These are phyloP conservation scores for Carpinus fangiana DNA, from an alignment of 306 rosid genomes.

Conservation along the genomic window DNA sequence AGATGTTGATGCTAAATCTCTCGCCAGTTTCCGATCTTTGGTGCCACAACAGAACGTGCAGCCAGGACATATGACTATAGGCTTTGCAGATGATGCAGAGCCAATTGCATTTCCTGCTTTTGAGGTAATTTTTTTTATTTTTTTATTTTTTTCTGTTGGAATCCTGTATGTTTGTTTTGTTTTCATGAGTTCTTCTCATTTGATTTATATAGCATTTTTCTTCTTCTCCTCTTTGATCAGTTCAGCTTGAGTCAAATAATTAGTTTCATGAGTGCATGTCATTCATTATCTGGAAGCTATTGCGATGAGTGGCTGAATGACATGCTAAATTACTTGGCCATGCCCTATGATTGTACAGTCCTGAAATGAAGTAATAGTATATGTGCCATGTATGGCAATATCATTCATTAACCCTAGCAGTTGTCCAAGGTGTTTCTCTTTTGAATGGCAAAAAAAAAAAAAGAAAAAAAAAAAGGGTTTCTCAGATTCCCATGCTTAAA, in stretches of 20 bases:
- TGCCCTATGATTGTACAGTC: background rate
- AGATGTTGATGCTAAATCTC: constrained; percentile 21
- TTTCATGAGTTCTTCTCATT: background rate
- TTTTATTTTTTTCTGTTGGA: constrained; percentile 13
- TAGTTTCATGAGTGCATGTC: too few species aligned
- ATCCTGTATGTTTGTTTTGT: background rate
- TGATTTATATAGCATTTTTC: background rate
- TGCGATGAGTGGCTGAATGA: background rate
- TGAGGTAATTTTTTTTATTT: constrained; percentile 51
- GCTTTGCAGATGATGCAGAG: constrained; percentile 40
- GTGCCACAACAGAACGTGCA: constrained; percentile 40
- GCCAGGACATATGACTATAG: constrained; percentile 24
- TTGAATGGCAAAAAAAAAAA: too few species aligned
- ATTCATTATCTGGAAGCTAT: too few species aligned
- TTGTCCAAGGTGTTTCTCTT: too few species aligned
- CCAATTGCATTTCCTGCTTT: constrained; percentile 36
- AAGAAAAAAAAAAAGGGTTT: too few species aligned
- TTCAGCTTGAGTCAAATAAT: background rate
- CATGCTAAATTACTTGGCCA: background rate
- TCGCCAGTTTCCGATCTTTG: constrained; percentile 12
- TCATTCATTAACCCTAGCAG: background rate
- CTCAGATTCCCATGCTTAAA: too few species aligned
- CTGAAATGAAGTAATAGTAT: background rate
- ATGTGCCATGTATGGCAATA: too few species aligned
- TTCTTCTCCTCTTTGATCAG: background rate